Percentiles rank a stretch among this genome's conserved stretches.
These are phyloP conservation scores for Fonsecaea erecta DNA, from an alignment of 2,329 filamentous ascomycete genomes.

Conservation along the genomic window DNA sequence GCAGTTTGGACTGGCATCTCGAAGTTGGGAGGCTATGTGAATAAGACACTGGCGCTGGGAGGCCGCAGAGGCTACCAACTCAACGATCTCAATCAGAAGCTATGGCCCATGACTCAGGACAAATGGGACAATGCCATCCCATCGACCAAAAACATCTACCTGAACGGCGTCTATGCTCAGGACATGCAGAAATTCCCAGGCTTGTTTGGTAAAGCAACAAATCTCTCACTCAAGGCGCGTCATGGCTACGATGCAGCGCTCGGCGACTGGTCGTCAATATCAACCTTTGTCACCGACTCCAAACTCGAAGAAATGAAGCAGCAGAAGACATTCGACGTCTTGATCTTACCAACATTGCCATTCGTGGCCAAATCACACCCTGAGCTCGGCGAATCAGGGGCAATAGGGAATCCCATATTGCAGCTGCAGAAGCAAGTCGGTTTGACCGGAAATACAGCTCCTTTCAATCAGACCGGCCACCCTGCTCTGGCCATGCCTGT, in stretches of 20 bases:
- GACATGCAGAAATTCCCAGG: slow-evolving; percentile 43
- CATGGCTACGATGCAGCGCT: slow-evolving; percentile 47
- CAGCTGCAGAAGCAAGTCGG: neutral
- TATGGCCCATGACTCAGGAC: slow-evolving; percentile 42
- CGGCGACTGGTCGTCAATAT: neutral
- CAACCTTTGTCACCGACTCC: neutral
- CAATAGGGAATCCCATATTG: neutral
- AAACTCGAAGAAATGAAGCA: neutral
- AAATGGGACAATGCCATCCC: slow-evolving; percentile 59
- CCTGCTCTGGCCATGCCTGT: neutral
- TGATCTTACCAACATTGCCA: slow-evolving; percentile 3
- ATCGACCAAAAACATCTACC: slow-evolving; percentile 52
- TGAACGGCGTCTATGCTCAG: slow-evolving; percentile 49
- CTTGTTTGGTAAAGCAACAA: slow-evolving; percentile 49
- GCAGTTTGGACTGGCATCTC: slow-evolving; percentile 11
- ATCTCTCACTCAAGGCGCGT: slow-evolving; percentile 46
- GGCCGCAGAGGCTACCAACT: slow-evolving; percentile 13
- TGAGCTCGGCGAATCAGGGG: neutral
- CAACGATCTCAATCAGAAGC: slow-evolving; percentile 9
- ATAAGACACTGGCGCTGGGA: slow-evolving; percentile 3
- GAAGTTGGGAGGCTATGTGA: slow-evolving; percentile 12
- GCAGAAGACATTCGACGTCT: slow-evolving; percentile 1
- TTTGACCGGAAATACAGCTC: neutral
- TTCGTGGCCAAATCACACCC: neutral
- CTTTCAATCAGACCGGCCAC: neutral